Base-by-base conservation (phyloP, 2,329 filamentous ascomycete genomes). In the Aspergillus pseudoglaucus region DNA sequence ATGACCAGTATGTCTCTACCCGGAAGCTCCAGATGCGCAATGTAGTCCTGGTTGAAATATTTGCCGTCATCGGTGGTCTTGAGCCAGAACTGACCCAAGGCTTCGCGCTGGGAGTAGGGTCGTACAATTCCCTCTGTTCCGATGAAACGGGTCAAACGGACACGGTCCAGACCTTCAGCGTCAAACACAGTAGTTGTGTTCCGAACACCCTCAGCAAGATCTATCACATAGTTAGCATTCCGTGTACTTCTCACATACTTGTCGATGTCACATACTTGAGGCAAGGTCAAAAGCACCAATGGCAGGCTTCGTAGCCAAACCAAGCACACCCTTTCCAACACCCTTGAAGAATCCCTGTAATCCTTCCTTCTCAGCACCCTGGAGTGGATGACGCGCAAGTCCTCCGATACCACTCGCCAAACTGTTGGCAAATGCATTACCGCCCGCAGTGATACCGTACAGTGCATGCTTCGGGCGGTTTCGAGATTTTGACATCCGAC, bases 131-230 rank as follows among this genome's bases (percentile, higher is more conserved):
- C 93, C 65, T 98, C 91, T 38, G 84, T 82, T 14, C 89, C 88
- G 51, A 98, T 89, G 72, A 95, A 96, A 15, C 93, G 87, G 5
- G 90, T 87, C 45, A 95, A 80, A n/a, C 93, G 88, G 20, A 95
- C 90, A 43, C 93, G 89, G 59, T 98, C 94, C 6, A 98, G 83
- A 45, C 94, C 93, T 50, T 91, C 87, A 22, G 88, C 87, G 62
- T 98, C 93, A 66, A 98, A 98, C 17, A 98, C 93, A 0, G 93
- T 98, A 1, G 94, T 98, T 0, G 93, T 98, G 72, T 98, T 98
- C 62, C 93, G 90, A 47, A 98, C 95, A 45, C 93, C 93, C 71
- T 98, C 93, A 22, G 90, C 91, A 57, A 98, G 86, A 66, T 96
- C 71, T 73, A 48, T 6, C 27, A 12, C 15, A 32, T 46, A 6